These are phyloP conservation scores for Penicillium sp. DNA, from an alignment of 2,329 filamentous ascomycete species.

Conservation along the genomic window DNA sequence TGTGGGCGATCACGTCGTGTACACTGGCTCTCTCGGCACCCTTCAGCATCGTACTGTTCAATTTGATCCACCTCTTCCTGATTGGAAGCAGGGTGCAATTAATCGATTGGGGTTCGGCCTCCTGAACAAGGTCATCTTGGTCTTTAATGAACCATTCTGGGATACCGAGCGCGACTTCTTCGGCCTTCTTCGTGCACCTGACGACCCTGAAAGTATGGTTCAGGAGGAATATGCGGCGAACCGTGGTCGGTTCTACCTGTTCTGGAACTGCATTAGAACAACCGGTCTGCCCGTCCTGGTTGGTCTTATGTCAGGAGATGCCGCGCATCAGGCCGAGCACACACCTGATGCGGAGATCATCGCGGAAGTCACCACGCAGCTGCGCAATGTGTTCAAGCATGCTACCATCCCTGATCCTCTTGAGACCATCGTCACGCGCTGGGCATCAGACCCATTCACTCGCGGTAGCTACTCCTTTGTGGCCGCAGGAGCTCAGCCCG, in stretches of 20 bases:
- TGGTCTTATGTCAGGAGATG: constrained; percentile 93
- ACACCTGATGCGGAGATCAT: constrained; percentile 75
- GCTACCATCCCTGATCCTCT: constrained; percentile 71
- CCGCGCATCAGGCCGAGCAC: constrained; percentile 83
- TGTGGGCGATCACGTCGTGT: constrained; percentile 86
- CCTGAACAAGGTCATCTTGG: constrained; percentile 91
- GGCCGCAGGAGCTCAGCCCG: constrained; percentile 74
- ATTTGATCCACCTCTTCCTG: constrained; percentile 89
- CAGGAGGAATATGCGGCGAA: constrained; percentile 77
- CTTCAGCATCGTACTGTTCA: constrained; percentile 75
- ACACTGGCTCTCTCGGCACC: constrained; percentile 87
- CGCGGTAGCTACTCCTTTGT: constrained; percentile 94
- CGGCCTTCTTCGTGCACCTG: constrained; percentile 78
- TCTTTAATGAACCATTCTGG: constrained; percentile 91
- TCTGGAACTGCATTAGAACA: constrained; percentile 93
- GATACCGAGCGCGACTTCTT: constrained; percentile 84
- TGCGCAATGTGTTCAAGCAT: constrained; percentile 72
- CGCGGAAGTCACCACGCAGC: constrained; percentile 74
- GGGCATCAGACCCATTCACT: constrained; percentile 89
- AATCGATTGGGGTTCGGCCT: constrained; percentile 86
- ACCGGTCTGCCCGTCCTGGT: constrained; percentile 85
- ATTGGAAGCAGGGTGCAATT: constrained; percentile 81
- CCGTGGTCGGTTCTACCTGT: constrained; percentile 93
- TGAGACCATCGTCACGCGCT: constrained; percentile 88
- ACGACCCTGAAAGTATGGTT: constrained; percentile 67